Percentiles rank a stretch among this genome's conserved stretches.
Conservation (phyloP, 768 basidiomycete species). For the Russula virescens region DNA sequence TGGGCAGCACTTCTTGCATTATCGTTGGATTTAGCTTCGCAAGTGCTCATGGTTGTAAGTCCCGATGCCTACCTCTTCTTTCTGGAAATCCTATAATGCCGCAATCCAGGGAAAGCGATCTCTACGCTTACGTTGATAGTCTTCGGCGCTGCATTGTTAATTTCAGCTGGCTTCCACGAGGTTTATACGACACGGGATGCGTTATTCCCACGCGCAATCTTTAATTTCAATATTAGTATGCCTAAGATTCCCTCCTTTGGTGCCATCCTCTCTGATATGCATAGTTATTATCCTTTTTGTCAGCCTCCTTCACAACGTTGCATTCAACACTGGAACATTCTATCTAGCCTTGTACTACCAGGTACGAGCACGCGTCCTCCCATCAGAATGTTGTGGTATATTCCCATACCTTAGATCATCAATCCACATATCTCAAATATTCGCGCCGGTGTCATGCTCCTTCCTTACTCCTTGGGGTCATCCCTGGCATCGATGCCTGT, state of each 20-base stretch:
- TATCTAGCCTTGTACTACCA: conserved; percentile 82
- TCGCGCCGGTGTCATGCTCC: conserved; percentile 63
- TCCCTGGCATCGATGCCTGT: conserved; percentile 80
- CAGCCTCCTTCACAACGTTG: conserved; percentile 76
- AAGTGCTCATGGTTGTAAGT: conserved; percentile 60
- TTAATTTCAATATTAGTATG: conserved; percentile 58
- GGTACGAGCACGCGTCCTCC: conserved; percentile 35
- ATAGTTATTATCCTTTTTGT: conserved; percentile 61
- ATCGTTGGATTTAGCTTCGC: conserved; percentile 80
- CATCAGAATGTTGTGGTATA: background rate
- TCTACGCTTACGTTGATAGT: conserved; percentile 57
- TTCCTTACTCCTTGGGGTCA: conserved; percentile 82
- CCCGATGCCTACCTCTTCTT: conserved; percentile 3
- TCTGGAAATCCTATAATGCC: background rate
- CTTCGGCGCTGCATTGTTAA: conserved; percentile 48
- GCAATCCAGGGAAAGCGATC: conserved; percentile 51
- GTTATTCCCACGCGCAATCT: conserved; percentile 61
- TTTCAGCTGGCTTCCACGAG: conserved; percentile 64
- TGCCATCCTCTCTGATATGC: conserved; percentile 16
- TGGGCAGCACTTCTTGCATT: conserved; percentile 66
- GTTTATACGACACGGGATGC: conserved; percentile 58
- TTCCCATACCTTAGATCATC: conserved; percentile 45
- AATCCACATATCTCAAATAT: conserved; percentile 59
- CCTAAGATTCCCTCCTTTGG: conserved; percentile 6
- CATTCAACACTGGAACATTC: conserved; percentile 80